phyloP scores from a whole-genome alignment of 2,329 filamentous ascomycete genomes.

The Atkinsonella hypoxylon region DNA sequence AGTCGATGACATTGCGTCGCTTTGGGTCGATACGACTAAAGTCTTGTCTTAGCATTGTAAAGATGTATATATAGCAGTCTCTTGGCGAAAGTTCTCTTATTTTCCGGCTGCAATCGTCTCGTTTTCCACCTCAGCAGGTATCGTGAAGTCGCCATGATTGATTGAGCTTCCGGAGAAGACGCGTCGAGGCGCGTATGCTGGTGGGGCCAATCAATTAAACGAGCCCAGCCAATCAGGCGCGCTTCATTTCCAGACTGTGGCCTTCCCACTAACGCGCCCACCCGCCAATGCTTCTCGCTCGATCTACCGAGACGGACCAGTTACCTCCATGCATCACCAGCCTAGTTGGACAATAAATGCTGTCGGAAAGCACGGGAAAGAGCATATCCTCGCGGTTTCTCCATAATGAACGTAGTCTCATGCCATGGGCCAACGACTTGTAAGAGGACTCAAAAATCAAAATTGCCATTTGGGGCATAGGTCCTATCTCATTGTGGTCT shows the following conservation, averaged over 20 bases:
- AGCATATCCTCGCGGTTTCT: not conserved
- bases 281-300: not conserved
- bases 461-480: not conserved
- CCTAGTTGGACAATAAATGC: not conserved
- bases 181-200: constrained; percentile 21
- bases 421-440: not conserved
- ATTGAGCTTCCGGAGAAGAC: constrained; percentile 15
- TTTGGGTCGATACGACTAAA: constrained; percentile 52
- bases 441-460: not conserved
- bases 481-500: not conserved
- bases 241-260: not conserved
- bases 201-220: constrained; percentile 15
- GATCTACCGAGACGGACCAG: not conserved
- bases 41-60: constrained; percentile 37
- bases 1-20: constrained; percentile 61
- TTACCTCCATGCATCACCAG: not conserved
- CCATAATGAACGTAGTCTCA: not conserved
- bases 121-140: not conserved
- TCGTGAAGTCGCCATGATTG: not conserved
- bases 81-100: not conserved
- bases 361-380: not conserved
- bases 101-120: not conserved
- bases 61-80: not conserved
- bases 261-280: not conserved
- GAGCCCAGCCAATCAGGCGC: not conserved